Evolutionary conservation across 2,329 filamentous ascomycete genomes (phyloP).

Genomic region (Dactylellina leptospora): DNA sequence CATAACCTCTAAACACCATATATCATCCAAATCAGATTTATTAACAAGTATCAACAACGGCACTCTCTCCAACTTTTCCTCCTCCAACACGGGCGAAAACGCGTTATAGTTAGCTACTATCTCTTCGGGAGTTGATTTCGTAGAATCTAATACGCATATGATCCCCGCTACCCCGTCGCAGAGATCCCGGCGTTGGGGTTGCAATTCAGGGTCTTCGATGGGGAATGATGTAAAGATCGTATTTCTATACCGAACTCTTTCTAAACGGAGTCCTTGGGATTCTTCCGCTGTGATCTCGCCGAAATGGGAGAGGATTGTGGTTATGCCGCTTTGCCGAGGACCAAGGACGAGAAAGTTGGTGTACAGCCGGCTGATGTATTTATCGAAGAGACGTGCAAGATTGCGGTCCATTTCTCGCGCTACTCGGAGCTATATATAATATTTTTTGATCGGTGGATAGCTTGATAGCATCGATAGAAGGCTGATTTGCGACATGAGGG

Average conservation of each 20-base stretch:
- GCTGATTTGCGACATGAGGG: too few relatives aligned
- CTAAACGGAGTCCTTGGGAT: neutral
- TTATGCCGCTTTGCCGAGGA: too few relatives aligned
- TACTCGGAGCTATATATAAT: too few relatives aligned
- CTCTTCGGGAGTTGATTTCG: neutral
- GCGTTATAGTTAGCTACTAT: constrained; percentile 1
- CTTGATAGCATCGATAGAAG: too few relatives aligned
- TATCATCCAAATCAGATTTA: neutral
- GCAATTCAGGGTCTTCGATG: neutral
- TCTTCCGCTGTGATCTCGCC: neutral
- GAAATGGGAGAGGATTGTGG: too few relatives aligned
- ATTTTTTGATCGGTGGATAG: too few relatives aligned
- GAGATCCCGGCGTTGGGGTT: neutral
- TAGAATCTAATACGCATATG: constrained; percentile 3
- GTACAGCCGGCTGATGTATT: too few relatives aligned
- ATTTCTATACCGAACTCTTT: neutral
- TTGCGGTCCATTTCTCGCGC: too few relatives aligned
- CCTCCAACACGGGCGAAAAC: neutral
- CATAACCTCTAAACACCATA: neutral
- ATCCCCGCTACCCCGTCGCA: neutral
- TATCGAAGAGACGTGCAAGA: too few relatives aligned
- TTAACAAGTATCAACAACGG: neutral
- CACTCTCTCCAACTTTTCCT: neutral
- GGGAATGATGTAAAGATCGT: neutral
- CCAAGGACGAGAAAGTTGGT: too few relatives aligned